Conservation (phyloP, 345 rosid species). For the Heritiera fomes region DNA sequence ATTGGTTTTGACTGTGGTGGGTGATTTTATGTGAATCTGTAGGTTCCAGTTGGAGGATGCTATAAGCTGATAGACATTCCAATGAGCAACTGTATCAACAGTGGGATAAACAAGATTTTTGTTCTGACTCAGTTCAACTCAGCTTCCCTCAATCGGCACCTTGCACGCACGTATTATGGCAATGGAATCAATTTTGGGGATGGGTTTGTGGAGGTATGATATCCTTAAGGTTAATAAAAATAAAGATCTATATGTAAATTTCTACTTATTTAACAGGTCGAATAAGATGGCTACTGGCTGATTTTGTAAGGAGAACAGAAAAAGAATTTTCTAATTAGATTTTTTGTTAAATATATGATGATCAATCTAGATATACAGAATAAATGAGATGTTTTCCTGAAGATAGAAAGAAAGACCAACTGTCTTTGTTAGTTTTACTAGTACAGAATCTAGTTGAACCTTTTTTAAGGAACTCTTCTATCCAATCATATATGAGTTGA, state of each 20-base stretch:
- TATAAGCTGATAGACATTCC: slow-evolving; percentile 91
- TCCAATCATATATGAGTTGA: background rate
- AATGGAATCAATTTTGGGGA: slow-evolving; percentile 93
- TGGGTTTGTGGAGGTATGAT: slow-evolving; percentile 90
- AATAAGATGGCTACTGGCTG: background rate
- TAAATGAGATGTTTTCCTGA: no score
- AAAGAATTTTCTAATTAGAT: background rate
- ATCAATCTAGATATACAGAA: background rate
- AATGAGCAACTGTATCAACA: slow-evolving; percentile 97
- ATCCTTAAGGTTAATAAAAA: slow-evolving; percentile 4
- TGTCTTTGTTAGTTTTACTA: background rate
- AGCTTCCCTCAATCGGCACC: slow-evolving; percentile 88
- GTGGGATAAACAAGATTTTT: slow-evolving; percentile 90
- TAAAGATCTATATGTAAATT: background rate
- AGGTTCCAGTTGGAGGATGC: slow-evolving; percentile 98
- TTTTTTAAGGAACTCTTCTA: background rate
- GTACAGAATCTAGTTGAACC: background rate
- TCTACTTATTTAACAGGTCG: background rate
- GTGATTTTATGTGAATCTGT: slow-evolving; percentile 23
- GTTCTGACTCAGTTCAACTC: slow-evolving; percentile 95
- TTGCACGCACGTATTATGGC: slow-evolving; percentile 87
- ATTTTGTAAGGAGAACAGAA: background rate
- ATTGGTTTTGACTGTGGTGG: background rate
- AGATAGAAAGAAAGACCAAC: background rate
- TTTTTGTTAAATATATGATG: background rate